Evolutionary conservation across 768 basidiomycete genomes (phyloP), one percentile per base, ranked within the genome.

Genomic region (Gloeopeniophorella convolvens): DNA sequence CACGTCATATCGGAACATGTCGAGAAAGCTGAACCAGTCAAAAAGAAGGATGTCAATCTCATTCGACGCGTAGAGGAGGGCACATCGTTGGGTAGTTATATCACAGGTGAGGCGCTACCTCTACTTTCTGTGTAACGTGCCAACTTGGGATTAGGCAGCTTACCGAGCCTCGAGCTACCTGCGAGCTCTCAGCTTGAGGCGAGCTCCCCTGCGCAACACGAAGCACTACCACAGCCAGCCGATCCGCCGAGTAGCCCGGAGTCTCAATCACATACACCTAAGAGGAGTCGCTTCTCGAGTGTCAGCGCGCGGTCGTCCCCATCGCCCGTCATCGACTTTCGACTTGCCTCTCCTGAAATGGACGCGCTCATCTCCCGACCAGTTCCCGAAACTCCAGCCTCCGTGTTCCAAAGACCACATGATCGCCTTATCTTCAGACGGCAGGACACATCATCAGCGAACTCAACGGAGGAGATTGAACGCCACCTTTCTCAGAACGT

Each of bases 1-100:
- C 55, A 56, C 24, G 55, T 56, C 4, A 28, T 56, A 33, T 30
- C 21, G 6, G 15, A 10, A 11, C 55, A 56, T 23, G 16, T 56
- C 18, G 42, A 54, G n/a, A 56, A 34, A 7, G 53, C 55, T 3
- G 31, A 48, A 12, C 53, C 55, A 24, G 45, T 56, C 8, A 56
- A 37, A 24, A 46, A 45, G 36, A 21, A 12, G 16, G 54, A 56
- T 31, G 36, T 56, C 18, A 28, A 21, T n/a, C 45, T 56, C 15
- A 55, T 55, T 26, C 42, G 39, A 3, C 26, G 52, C 3, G 52
- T 37, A 15, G 52, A 55, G n/a, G 42, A 55, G 18, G 52, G 45
- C 11, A 20, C 39, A 13, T 35, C 45, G 3, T n/a, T n/a, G 24
- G 34, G 26, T 15, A 37, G n/a, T n/a, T n/a, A n/a, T n/a, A n/a